Evolutionary conservation across 768 basidiomycete species (phyloP).

Genomic region (Boletus vermiculosoides): DNA sequence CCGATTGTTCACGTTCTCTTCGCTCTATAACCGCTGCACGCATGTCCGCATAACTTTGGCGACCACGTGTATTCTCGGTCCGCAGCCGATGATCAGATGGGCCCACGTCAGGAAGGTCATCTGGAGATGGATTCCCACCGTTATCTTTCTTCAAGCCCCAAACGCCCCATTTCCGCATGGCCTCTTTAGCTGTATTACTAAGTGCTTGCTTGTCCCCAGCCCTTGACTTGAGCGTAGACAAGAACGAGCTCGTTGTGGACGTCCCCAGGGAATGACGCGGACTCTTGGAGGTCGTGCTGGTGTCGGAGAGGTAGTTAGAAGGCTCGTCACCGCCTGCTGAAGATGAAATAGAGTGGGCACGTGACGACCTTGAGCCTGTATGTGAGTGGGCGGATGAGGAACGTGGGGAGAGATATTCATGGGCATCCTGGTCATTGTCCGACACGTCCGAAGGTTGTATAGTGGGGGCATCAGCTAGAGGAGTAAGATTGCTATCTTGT

Average conservation of each 20-base stretch:
- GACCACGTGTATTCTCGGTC: constrained; percentile 40
- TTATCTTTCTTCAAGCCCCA: constrained; percentile 68
- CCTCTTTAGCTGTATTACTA: constrained; percentile 81
- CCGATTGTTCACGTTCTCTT: constrained; percentile 43
- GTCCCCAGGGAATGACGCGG: constrained; percentile 44
- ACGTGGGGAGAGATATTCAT: constrained; percentile 31
- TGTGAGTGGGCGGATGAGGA: constrained; percentile 48
- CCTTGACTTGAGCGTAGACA: constrained; percentile 76
- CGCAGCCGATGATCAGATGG: constrained; percentile 37
- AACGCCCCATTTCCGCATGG: constrained; percentile 90
- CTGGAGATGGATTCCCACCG: constrained; percentile 29
- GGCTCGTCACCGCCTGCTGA: constrained; percentile 29
- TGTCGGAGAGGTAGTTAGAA: constrained; percentile 35
- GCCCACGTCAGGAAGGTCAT: constrained; percentile 45
- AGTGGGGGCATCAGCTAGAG: constrained; percentile 7
- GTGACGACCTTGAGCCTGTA: constrained; percentile 29
- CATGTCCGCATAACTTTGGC: constrained; percentile 70
- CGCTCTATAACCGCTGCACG: constrained; percentile 74
- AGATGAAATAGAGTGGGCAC: constrained; percentile 37
- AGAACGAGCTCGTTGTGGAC: constrained; percentile 53
- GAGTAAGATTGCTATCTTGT: constrained; percentile 35
- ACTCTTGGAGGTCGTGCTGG: constrained; percentile 29
- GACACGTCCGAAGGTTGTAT: constrained; percentile 9
- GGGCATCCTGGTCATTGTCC: constrained; percentile 21
- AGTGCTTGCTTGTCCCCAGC: constrained; percentile 82